Conservation (phyloP, 2,329 filamentous ascomycete species). For the Epichloe sp. region DNA sequence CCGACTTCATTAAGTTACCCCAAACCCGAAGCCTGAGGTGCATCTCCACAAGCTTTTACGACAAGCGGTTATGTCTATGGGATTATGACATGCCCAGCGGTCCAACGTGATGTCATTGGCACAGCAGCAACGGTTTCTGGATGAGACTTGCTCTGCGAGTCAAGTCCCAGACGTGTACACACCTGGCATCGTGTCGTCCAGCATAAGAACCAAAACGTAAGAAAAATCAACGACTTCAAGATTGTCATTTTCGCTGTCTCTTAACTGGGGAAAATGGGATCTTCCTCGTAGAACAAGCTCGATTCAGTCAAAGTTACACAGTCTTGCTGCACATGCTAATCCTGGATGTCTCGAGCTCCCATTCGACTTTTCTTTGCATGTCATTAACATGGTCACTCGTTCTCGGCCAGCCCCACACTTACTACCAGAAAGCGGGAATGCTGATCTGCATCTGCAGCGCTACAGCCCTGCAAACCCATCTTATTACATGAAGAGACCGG, state of each 20-base stretch:
- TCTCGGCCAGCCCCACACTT: neutral
- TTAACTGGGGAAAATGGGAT: no score
- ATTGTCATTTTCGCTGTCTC: no score
- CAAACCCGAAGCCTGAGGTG: conserved; percentile 26
- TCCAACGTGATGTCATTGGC: neutral
- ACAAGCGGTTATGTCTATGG: conserved; percentile 59
- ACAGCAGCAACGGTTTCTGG: neutral
- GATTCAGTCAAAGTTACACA: neutral
- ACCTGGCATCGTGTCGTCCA: neutral
- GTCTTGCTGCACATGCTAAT: neutral
- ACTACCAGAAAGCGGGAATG: neutral
- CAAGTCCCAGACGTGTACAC: neutral
- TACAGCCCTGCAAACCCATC: neutral
- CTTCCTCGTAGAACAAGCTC: no score
- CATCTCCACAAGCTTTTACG: conserved; percentile 67
- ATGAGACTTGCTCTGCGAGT: neutral
- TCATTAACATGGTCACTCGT: neutral
- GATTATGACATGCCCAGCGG: conserved; percentile 13
- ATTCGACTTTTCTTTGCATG: neutral
- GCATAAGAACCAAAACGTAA: no score
- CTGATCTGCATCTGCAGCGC: neutral
- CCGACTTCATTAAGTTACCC: conserved; percentile 45
- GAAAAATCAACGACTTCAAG: no score
- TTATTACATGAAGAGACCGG: neutral
- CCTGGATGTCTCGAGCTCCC: neutral